Base-by-base conservation (phyloP, 2,329 filamentous ascomycete genomes). In the Bipolaris cookei region DNA sequence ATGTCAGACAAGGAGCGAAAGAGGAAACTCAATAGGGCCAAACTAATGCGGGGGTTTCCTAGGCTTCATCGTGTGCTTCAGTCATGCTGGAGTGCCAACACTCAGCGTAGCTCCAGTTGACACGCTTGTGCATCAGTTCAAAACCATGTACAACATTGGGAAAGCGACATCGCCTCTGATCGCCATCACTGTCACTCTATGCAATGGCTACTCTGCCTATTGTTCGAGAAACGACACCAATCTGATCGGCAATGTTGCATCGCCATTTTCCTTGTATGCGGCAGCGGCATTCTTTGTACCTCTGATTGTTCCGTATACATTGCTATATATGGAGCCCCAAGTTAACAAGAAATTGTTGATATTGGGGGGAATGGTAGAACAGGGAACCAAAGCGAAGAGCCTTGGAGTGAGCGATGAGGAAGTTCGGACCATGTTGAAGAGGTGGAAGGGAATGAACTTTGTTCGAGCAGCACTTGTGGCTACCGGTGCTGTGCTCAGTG, bases 31-130 rank as follows among this genome's bases (percentile, higher is more conserved):
- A 5, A n/a, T 3, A 11, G 16, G 35, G 3, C 13, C 6, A 2
- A 38, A 3, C 50, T 39, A 23, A 52, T 10, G 4, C 3, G 13
- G 7, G 5, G 16, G 6, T 18, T 21, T 11, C 13, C 11, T 16
- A 54, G 51, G 51, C 13, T 54, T 43, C 37, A 54, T 54, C 5
- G 44, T 35, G 18, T 54, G 44, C 37, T 54, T 54, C 37, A 54
- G 51, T n/a, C 44, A 54, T 34, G 51, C 51, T 5, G 51, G 51
- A 16, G 51, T 54, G 13, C 51, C 51, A 5, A 54, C 51, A 20
- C 45, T 54, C 20, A 49, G 39, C 35, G 20, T 54, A 28, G 51
- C 51, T 42, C 44, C 51, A 8, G 45, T 49, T 28, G 51, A 54
- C 23, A 35, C 41, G 20, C 44, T 49, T 6, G 51, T 54, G 5